These are phyloP conservation scores for Cornus kousa DNA, from an alignment of 148 eudicot species.

Conservation along the genomic window DNA sequence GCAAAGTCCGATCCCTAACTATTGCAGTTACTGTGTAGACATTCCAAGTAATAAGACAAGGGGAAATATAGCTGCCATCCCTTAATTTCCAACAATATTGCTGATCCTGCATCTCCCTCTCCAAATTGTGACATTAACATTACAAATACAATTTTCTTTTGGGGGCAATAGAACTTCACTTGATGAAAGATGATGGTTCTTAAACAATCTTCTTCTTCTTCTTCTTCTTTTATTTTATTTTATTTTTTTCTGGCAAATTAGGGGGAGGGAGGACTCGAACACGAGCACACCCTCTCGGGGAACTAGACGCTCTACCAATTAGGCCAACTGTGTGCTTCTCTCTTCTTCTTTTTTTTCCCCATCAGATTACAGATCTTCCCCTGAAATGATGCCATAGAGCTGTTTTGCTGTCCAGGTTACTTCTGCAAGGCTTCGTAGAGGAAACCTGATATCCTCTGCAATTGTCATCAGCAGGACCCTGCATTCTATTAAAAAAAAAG, in stretches of 20 bases:
- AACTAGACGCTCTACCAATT: too few relatives aligned
- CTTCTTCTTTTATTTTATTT: too few relatives aligned
- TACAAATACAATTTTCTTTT: too few relatives aligned
- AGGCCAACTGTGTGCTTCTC: neutral
- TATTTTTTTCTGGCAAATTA: too few relatives aligned
- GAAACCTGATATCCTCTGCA: conserved; percentile 30
- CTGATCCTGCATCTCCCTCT: neutral
- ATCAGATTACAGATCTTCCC: conserved; percentile 13
- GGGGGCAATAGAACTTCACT: too few relatives aligned
- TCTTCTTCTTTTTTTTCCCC: too few relatives aligned
- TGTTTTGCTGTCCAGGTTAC: conserved; percentile 50
- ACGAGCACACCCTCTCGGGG: too few relatives aligned
- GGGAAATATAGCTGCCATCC: neutral
- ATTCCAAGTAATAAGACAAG: neutral
- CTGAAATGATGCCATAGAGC: conserved; percentile 24
- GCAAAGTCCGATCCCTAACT: neutral
- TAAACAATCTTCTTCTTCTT: too few relatives aligned
- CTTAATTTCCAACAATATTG: neutral
- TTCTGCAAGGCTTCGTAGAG: conserved; percentile 38
- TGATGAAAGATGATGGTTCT: neutral
- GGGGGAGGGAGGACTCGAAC: too few relatives aligned
- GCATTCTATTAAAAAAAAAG: conserved; percentile 28
- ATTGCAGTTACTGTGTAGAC: neutral
- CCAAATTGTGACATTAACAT: neutral
- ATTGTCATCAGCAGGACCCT: conserved; percentile 28